Conservation (phyloP, 768 basidiomycete genomes). For the Tylopilus sp. region DNA sequence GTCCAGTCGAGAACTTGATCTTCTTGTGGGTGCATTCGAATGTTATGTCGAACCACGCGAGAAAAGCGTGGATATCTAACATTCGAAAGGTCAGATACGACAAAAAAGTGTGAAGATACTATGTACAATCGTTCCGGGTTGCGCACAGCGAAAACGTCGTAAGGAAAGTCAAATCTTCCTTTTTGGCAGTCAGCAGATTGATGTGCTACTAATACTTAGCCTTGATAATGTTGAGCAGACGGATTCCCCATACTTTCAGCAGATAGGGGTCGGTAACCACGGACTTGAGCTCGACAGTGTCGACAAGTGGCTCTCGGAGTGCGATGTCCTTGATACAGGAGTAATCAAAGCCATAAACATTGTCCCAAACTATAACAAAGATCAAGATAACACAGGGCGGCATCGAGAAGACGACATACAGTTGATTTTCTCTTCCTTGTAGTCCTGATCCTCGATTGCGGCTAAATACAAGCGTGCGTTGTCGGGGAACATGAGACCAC, state of each 20-base stretch:
- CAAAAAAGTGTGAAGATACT: neutral
- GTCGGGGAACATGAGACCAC: slow-evolving; percentile 94
- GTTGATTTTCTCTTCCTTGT: slow-evolving; percentile 99
- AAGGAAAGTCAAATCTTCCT: slow-evolving; percentile 90
- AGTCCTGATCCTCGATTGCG: slow-evolving; percentile 98
- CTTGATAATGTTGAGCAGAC: neutral
- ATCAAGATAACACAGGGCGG: neutral
- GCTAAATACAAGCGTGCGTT: slow-evolving; percentile 89
- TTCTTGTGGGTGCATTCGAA: slow-evolving; percentile 97
- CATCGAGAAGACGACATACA: slow-evolving; percentile 45
- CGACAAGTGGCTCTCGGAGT: slow-evolving; percentile 91
- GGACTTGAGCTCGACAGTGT: slow-evolving; percentile 96
- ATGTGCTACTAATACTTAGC: slow-evolving; percentile 58
- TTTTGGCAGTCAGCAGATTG: slow-evolving; percentile 85
- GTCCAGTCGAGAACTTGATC: slow-evolving; percentile 94
- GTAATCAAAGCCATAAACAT: slow-evolving; percentile 99
- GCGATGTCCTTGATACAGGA: slow-evolving; percentile 99
- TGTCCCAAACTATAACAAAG: slow-evolving; percentile 83
- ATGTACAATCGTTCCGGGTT: slow-evolving; percentile 89
- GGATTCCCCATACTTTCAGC: slow-evolving; percentile 65
- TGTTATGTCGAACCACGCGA: slow-evolving; percentile 97
- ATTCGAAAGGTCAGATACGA: neutral
- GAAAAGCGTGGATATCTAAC: slow-evolving; percentile 92
- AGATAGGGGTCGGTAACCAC: slow-evolving; percentile 91
- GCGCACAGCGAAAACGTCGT: slow-evolving; percentile 75